Evolutionary conservation across 2,329 filamentous ascomycete species (phyloP).

Genomic region (Venturia asperata): DNA sequence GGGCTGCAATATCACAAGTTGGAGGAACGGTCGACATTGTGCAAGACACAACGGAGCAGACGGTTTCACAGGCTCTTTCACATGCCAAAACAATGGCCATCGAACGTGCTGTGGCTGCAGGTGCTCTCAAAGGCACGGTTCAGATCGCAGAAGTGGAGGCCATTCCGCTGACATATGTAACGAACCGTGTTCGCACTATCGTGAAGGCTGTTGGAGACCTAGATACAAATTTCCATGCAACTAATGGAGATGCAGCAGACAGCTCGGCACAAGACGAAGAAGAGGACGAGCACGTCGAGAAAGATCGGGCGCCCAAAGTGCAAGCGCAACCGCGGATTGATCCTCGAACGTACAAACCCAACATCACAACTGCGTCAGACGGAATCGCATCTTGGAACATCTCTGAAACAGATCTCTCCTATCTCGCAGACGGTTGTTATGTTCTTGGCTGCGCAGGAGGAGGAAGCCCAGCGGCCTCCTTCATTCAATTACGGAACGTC

Average conservation of each 20-base stretch:
- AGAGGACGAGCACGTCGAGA: conserved; percentile 17
- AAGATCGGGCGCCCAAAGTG: conserved; percentile 14
- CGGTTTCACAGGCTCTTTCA: conserved; percentile 20
- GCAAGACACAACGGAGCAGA: conserved; percentile 35
- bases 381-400: conserved; percentile 37
- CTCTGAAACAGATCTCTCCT: conserved; percentile 40
- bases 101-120: conserved; percentile 40
- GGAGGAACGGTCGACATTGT: conserved; percentile 29
- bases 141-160: conserved; percentile 48
- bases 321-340: conserved; percentile 21
- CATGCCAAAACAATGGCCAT: conserved; percentile 34
- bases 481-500: conserved; percentile 37
- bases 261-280: conserved; percentile 19
- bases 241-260: conserved; percentile 13
- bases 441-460: conserved; percentile 44
- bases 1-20: conserved; percentile 27
- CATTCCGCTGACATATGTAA: conserved; percentile 49
- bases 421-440: conserved; percentile 43
- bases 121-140: conserved; percentile 40
- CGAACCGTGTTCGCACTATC: conserved; percentile 45
- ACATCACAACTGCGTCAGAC: conserved; percentile 25
- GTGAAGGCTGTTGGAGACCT: conserved; percentile 51
- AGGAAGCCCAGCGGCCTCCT: conserved; percentile 40
- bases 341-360: conserved; percentile 36
- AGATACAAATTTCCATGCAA: conserved; percentile 24